Evolutionary conservation across 805 yeast genomes (phyloP), one percentile per base, ranked within the genome.

Genomic region (Blastobotrys terrestris): DNA sequence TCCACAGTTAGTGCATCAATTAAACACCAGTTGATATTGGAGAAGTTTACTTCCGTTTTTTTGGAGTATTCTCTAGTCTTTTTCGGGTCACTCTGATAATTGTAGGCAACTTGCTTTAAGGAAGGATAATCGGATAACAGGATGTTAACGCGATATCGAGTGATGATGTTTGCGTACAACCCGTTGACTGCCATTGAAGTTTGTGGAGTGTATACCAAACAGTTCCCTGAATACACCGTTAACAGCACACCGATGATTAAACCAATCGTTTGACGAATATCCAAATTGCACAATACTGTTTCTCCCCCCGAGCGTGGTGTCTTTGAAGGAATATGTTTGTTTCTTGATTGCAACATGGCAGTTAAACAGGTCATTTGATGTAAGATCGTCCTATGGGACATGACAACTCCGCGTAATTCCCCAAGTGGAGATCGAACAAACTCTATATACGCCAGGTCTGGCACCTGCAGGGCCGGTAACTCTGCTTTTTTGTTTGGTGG

Each of bases 381-480:
- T 64, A 86, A 77, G 4, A 94, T 79, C 0, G 96, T 90, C 54
- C 88, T 75, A 66, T 94, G 98, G 20, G 94, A 86, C 64, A 94
- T 78, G 0, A 95, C 96, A 39, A 94, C 95, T 15, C 99, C 99
- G 53, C 96, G 76, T 39, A 90, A 70, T 58, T 91, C 95, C 2
- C 98, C 98, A 22, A 87, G 80, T 0, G 97, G 95, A 1, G 95
- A 85, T 60, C 91, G 79, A 0, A 94, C 81, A 63, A 86, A 94
- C 69, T 94, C 99, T 13, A 94, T 91, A 63, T 94, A 94, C 0
- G 98, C 97, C 54, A 94, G 71, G 62, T 88, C 95, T 1, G 91
- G 87, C 1, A 83, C 80, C 58, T 85, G 87, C 45, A 83, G 69
- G 0, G 86, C 80, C 0, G 91, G 88, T 1, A 77, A 76, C 16